Base-by-base conservation (phyloP, 306 rosid genomes). In the Lotus japonicus region DNA sequence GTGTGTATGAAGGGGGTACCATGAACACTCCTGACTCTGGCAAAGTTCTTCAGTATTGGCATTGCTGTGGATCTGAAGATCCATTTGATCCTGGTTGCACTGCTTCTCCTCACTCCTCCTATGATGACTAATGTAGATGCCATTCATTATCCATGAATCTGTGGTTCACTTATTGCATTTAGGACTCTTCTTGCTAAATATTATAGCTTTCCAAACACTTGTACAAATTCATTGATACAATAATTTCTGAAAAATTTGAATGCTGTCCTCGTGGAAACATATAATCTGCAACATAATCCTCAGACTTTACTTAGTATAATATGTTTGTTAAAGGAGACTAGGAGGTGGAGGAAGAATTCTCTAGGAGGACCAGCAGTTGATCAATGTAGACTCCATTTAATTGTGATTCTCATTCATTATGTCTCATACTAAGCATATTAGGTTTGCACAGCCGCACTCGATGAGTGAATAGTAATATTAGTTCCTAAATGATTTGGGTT, bases 61-160 rank as follows among this genome's bases (percentile, higher is more conserved):
- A 89, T 79, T 89, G 98, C 63, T 92, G 98, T 77, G 98, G 94
- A 4, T 87, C 95, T 55, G 98, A 89, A 78, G 96, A 92, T 77
- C 91, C 96, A 21, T 89, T 86, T 21, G 81, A 88, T 72, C 94
- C 83, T 4, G 98, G 98, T 60, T 92, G 97, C 75, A 86, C 92
- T 0, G 89, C 94, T 56, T 63, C 94, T 39, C 91, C 92, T 9
- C 95, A 92, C 81, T 53, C 82, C 8, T 84, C 98, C 9, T 92
- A 88, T 33, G 98, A 92, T 55, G 91, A 86, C 75, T 89, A 75
- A 89, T 49, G 49, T 18, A 4, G 14, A 36, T 49, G 35, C 28
- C 43, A 56, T 6, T 73, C 73, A 61, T 69, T 56, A 56, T 43
- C 70, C 72, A 72, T 28, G 11, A 72, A 19, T 56, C 51, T 14